Conservation (phyloP, 106 monocot species). For the Posidonia australis region DNA sequence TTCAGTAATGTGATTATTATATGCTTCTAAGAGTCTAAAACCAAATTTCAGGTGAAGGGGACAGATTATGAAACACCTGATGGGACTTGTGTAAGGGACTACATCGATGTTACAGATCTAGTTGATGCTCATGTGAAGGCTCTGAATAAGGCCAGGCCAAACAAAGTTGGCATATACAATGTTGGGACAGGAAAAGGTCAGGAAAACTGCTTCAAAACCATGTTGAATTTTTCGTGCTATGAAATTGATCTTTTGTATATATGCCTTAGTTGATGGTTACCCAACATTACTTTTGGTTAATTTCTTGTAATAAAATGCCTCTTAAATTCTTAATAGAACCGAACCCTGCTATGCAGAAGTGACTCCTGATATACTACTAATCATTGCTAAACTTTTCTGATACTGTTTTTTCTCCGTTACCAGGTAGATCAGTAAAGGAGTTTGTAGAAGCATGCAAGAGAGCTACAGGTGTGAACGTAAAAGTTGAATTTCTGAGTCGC, state of each 20-base stretch:
- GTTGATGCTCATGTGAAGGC: constrained; percentile 34
- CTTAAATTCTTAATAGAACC: no score
- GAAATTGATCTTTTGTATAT: no score
- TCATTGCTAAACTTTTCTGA: no score
- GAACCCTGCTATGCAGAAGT: no score
- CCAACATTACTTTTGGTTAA: no score
- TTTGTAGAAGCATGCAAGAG: constrained; percentile 30
- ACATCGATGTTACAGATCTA: constrained; percentile 28
- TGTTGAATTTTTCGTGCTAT: no score
- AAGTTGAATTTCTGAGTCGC: constrained; percentile 19
- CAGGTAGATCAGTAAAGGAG: constrained; percentile 28
- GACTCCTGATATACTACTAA: not conserved
- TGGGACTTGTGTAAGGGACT: constrained; percentile 23
- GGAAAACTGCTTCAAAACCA: not conserved
- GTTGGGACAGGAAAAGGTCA: constrained; percentile 32
- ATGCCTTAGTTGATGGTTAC: no score
- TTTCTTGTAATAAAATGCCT: no score
- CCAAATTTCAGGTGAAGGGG: constrained; percentile 18
- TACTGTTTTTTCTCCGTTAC: not conserved
- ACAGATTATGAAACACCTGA: constrained; percentile 20
- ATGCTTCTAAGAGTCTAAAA: not conserved
- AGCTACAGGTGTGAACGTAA: constrained; percentile 14
- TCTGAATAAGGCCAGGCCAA: constrained; percentile 19
- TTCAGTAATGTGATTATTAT: no score
- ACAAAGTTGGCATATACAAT: constrained; percentile 25